Evolutionary conservation across 2,329 filamentous ascomycete genomes (phyloP), one percentile per base, ranked within the genome.

Genomic region (Fonsecaea monophora): DNA sequence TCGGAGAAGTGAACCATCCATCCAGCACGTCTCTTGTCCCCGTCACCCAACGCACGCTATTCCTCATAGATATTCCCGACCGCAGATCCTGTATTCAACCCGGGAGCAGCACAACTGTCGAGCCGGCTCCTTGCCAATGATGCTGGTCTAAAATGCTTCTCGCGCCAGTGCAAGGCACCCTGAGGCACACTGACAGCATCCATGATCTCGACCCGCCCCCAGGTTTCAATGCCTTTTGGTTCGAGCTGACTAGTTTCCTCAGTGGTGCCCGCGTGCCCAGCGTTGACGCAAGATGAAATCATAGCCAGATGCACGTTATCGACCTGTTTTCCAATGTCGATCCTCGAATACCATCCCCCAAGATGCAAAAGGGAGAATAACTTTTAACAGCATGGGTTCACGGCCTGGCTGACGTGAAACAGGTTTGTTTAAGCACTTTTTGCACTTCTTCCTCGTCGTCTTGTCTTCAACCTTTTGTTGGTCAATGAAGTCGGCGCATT

Each of bases 141-240:
- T 45, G 15, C 15, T 45, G 40, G 40, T 13, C 40, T n/a, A 15
- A 21, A 18, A 21, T 3, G n/a, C 15, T 5, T 45, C n/a, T 5
- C 38, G 15, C 12, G 5, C 38, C 38, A 13, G 2, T 15, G 40
- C n/a, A 45, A 45, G 40, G 37, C 37, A 13, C 12, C 37, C 37
- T 4, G 37, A 18, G 40, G n/a, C 40, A n/a, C 40, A 18, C 40
- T 18, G 40, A 21, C 40, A 54, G 8, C 10, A 35, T 55, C 53
- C 53, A 30, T 35, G 21, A n/a, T 12, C n/a, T 60, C 18, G 40
- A 60, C 57, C 40, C 57, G 40, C 38, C 57, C 57, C 57, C 57
- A 50, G 57, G 38, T 60, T 60, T 48, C 21, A 42, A 42, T 42
- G 40, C 40, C 32, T 50, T 50, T 21, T 53, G 15, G 50, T 13